Evolutionary conservation across 139 green algal species (phyloP), one percentile per base, ranked within the genome.

Genomic region (Marvania coccoides): DNA sequence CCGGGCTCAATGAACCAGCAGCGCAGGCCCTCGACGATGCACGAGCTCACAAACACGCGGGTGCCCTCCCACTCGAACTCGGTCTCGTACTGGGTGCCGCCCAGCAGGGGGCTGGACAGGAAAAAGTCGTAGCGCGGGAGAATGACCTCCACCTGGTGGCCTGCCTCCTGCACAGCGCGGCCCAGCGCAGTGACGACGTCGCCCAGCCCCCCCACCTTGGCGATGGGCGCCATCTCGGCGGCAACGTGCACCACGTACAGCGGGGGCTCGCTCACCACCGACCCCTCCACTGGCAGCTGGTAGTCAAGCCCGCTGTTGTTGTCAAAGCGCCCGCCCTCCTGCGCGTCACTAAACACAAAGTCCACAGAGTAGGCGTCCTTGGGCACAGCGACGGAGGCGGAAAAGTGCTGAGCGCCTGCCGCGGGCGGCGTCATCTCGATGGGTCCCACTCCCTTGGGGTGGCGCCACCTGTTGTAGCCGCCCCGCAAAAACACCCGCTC

Each of bases 181-280:
- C 81, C 85, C 59, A 98, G 79, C 0, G 83, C 80, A 3, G 93
- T 97, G n/a, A 98, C 93, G 30, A 98, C 93, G 74, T 98, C 93
- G 12, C 88, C 92, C 73, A 98, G 88, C 45, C 93, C 93, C 8
- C 93, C 93, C 40, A 88, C 90, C 83, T 98, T 98, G 63, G 87
- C 88, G 65, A 98, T 96, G 39, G 93, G 93, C 29, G 93, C 93
- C 93, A 98, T 98, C 81, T 98, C 92, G 14, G 97, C 87, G 5
- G 91, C 85, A 4, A 98, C 67, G 74, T 98, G 93, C 26, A 91
- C 74, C 6, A 97, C 72, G 59, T 88, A 80, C 63, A 97, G 78
- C 29, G 77, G 71, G 62, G 65, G 71, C 70, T 75, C 63, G n/a
- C 33, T 23, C 15, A 79, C 55, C 12, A 74, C 73, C 23, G 73